phyloP scores from a whole-genome alignment of 1,139 yeast genomes.

The Saccharomycopsis crataegensis region DNA sequence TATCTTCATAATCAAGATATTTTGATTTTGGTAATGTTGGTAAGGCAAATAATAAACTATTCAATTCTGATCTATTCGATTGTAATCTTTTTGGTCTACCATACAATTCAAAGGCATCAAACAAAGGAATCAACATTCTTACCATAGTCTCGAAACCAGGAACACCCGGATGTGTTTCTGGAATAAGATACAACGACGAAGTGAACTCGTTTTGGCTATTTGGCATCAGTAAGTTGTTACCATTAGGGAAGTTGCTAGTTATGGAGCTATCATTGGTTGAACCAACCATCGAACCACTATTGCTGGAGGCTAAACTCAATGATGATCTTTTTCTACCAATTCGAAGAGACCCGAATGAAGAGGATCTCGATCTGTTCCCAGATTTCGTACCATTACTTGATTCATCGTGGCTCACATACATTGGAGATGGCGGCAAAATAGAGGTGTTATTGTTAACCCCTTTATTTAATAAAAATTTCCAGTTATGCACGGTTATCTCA shows the following conservation, averaged over 20 bases:
- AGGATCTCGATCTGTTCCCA: constrained; percentile 21
- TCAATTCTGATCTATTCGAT: constrained; percentile 65
- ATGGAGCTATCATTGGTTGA: background rate
- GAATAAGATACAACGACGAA: constrained; percentile 68
- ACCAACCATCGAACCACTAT: background rate
- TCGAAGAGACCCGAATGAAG: constrained; percentile 19
- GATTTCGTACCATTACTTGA: constrained; percentile 6
- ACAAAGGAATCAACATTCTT: constrained; percentile 63
- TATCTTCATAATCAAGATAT: constrained; percentile 46
- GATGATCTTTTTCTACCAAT: constrained; percentile 10
- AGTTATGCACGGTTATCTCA: constrained; percentile 34
- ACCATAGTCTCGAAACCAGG: constrained; percentile 80
- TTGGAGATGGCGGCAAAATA: constrained; percentile 14
- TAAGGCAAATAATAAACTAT: constrained; percentile 69
- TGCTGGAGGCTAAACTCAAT: constrained; percentile 14
- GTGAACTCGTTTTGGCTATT: background rate
- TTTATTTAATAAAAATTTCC: constrained; percentile 13
- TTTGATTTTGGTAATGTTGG: constrained; percentile 75
- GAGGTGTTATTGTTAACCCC: constrained; percentile 10
- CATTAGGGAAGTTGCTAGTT: background rate
- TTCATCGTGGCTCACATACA: constrained; percentile 2
- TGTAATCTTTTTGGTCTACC: constrained; percentile 75
- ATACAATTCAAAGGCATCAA: constrained; percentile 71
- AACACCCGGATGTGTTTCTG: constrained; percentile 78
- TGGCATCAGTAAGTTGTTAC: background rate